Percentiles rank a stretch among this genome's conserved stretches.
Evolutionary conservation across 208 protist species (phyloP).

Genomic region (Trypanosoma brucei): DNA sequence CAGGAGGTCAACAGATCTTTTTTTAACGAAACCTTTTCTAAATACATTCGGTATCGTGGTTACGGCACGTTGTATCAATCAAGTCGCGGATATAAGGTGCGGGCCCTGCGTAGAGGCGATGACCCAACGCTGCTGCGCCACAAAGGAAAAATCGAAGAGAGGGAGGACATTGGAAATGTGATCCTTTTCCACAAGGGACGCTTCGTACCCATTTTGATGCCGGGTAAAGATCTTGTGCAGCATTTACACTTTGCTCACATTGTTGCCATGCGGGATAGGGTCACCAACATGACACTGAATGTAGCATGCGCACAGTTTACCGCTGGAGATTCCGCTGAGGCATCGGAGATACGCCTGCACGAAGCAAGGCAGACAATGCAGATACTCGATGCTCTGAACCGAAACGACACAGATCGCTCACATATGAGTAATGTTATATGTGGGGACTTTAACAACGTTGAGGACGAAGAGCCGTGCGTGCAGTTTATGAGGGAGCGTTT

Average conservation of each 20-base stretch:
- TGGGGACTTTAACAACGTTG: conserved; percentile 75
- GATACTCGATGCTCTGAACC: conserved; percentile 51
- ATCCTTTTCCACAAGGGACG: conserved; percentile 83
- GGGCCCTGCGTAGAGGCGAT: conserved; percentile 50
- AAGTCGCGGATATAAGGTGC: conserved; percentile 57
- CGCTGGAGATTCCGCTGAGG: conserved; percentile 48
- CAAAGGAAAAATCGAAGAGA: conserved; percentile 38
- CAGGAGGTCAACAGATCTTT: conserved; percentile 78
- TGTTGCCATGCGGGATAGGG: conserved; percentile 62
- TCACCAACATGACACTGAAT: conserved; percentile 78
- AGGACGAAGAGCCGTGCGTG: conserved; percentile 75
- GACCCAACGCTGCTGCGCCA: conserved; percentile 28
- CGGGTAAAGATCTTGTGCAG: conserved; percentile 51
- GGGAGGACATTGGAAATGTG: conserved; percentile 85
- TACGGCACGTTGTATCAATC: conserved; percentile 82
- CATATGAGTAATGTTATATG: conserved; percentile 61
- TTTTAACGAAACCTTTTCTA: conserved; percentile 63
- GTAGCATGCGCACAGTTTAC: conserved; percentile 75
- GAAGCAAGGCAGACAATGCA: conserved; percentile 61
- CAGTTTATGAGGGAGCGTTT: conserved; percentile 51
- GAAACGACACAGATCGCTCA: conserved; percentile 60
- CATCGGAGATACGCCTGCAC: conserved; percentile 40
- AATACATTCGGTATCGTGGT: conserved; percentile 65
- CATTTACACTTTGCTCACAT: conserved; percentile 77
- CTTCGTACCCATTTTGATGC: conserved; percentile 77